Percentiles rank a stretch among this genome's conserved stretches.
Conservation (phyloP, 495 filamentous ascomycete genomes). For the Penicillium parvum region DNA sequence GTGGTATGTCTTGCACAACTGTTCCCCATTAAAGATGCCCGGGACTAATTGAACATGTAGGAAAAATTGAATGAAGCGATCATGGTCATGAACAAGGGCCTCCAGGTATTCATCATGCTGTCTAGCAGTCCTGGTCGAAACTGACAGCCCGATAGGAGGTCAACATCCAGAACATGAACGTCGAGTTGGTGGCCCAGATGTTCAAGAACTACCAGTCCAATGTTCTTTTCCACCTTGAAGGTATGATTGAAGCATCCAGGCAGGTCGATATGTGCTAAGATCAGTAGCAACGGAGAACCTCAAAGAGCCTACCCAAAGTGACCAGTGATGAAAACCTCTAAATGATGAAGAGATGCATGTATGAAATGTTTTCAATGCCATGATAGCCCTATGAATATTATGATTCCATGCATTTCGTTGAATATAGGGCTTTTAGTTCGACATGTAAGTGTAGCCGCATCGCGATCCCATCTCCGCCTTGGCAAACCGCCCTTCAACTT, state of each 20-base stretch:
- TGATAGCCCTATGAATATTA: neutral
- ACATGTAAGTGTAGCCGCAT: too few relatives aligned
- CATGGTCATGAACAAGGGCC: slow-evolving; percentile 82
- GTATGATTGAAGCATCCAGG: slow-evolving; percentile 40
- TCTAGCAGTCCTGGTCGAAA: neutral
- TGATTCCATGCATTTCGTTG: too few relatives aligned
- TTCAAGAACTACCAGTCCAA: slow-evolving; percentile 99
- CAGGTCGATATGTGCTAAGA: neutral
- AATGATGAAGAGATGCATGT: slow-evolving; percentile 12
- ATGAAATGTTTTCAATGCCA: too few relatives aligned
- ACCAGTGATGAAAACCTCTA: neutral
- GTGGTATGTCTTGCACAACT: slow-evolving; percentile 68
- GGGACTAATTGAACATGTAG: slow-evolving; percentile 38
- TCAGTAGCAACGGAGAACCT: slow-evolving; percentile 74
- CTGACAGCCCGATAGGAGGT: slow-evolving; percentile 61
- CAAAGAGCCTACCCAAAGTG: slow-evolving; percentile 58
- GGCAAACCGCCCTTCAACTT: slow-evolving; percentile 6
- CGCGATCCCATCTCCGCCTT: neutral
- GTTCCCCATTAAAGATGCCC: neutral
- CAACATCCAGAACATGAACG: slow-evolving; percentile 97
- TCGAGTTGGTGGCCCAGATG: slow-evolving; percentile 97
- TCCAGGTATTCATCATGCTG: slow-evolving; percentile 61
- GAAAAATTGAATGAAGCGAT: slow-evolving; percentile 97
- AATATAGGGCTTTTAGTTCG: too few relatives aligned
- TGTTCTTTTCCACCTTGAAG: slow-evolving; percentile 95